Evolutionary conservation across 2,329 filamentous ascomycete species (phyloP), one percentile per base, ranked within the genome.

Genomic region (Karstenula rhodostoma): DNA sequence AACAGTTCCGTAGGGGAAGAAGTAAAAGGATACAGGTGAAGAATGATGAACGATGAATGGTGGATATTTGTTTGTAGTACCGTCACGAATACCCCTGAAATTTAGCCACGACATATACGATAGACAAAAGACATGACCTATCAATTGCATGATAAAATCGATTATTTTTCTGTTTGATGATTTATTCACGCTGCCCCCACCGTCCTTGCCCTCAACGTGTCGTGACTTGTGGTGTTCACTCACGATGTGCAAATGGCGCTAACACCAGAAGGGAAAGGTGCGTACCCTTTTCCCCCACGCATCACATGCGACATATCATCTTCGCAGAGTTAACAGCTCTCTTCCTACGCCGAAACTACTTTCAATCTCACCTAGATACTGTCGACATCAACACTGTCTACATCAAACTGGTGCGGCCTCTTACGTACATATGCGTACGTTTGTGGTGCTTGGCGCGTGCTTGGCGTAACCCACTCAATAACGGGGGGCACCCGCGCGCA

Each of bases 51-150:
- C 15, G 27, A 22, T 44, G 37, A 22, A n/a, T 32, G 35, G 2
- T 33, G 37, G 37, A 23, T 17, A 9, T 42, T 43, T 43, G 23
- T 2, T 32, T 54, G 51, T 54, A 25, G 27, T 6, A 33, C 23
- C 8, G n/a, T 54, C 29, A 37, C 51, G 51, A 44, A 54, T 54
- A 54, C 51, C 51, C 51, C 33, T 54, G 37, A 47, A 29, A 17
- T 54, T 44, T 37, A 32, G 22, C 22, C 37, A 32, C 32, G 17
- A 43, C 13, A 19, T 54, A 54, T 23, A 54, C 13, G 40, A 54
- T 44, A 44, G 51, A 54, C 17, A 25, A 10, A 19, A 33, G 6
- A 37, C 8, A 15, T 49, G 10, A 32, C 37, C 15, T 2, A 50
- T 10, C 9, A 35, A 23, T 22, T 15, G 12, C 19, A 23, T 35